Evolutionary conservation across 2,329 filamentous ascomycete genomes (phyloP), one percentile per base, ranked within the genome.

Genomic region (Botrytis pseudocinerea): DNA sequence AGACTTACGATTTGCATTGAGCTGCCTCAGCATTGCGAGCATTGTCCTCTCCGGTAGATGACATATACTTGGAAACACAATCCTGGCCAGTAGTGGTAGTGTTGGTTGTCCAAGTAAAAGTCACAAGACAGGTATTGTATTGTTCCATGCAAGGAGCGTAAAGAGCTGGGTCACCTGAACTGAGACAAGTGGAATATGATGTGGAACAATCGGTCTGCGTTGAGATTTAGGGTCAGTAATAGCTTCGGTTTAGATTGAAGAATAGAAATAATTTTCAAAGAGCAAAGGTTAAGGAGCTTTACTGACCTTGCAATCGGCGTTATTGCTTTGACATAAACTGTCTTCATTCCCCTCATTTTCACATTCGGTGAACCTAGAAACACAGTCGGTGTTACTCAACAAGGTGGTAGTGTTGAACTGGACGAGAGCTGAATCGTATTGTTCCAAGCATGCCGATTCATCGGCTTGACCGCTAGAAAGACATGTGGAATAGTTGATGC

Each of bases 1-100:
- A 65, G 25, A 71, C 73, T 70, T 32, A 51, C 64, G 73, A 71
- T 57, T 75, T 75, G 69, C 73, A 75, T 59, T 73, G 72, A 18
- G 73, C 73, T 38, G 69, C 73, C 14, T 38, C 38, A 12, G 72
- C 59, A 51, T 64, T 64, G 63, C 73, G 73, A 22, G 32, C 57
- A 44, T 75, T 73, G 51, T 72, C 64, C 1, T 64, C 72, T 14
- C 61, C 73, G 14, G 63, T 72, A 42, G 71, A 71, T 9, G 66
- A 42, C 38, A 75, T 64, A 28, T 75, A 75, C 38, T 75, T 73
- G 28, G 71, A 73, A 12, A 75, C 73, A 62, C 73, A 75, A 42
- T 75, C 73, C 40, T 72, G 40, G 12, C 69, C 69, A n/a, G 32
- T 51, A 28, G 42, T 60, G 3, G 69, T 40, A 32, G 32, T 40